A percentile compares a stretch with the other conserved stretches of the same genome.
phyloP scores from a whole-genome alignment of 2,329 filamentous ascomycete genomes.

The Dactylellina sp. region DNA sequence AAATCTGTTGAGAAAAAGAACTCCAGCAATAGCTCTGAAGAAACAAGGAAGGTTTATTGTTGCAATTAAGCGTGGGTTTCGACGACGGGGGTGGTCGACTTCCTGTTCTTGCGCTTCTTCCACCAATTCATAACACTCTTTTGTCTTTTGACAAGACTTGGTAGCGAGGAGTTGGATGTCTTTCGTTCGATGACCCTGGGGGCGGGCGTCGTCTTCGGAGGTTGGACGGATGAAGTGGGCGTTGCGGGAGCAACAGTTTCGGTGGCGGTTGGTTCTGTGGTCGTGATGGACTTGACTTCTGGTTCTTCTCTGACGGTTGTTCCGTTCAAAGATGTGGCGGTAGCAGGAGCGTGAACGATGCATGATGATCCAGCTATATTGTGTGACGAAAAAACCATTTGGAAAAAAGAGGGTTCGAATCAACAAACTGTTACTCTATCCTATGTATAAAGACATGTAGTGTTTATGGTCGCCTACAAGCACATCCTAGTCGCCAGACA shows the following conservation, averaged over 20 bases:
- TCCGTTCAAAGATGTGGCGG: constrained; percentile 41
- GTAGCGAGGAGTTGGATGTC: constrained; percentile 45
- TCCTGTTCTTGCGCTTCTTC: constrained; percentile 57
- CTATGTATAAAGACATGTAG: constrained; percentile 38
- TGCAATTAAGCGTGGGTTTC: constrained; percentile 33
- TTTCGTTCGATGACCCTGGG: constrained; percentile 51
- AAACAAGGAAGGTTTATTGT: background rate
- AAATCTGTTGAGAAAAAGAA: background rate
- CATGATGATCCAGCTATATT: constrained; percentile 55
- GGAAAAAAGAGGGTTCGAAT: constrained; percentile 50
- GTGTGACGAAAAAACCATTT: constrained; percentile 25
- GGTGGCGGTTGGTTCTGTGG: constrained; percentile 45
- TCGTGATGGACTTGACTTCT: constrained; percentile 48
- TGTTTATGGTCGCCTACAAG: constrained; percentile 58
- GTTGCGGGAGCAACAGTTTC: constrained; percentile 27
- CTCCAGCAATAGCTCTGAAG: background rate
- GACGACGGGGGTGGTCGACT: constrained; percentile 37
- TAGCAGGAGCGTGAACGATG: constrained; percentile 38
- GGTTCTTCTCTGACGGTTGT: constrained; percentile 52
- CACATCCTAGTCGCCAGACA: constrained; percentile 60
- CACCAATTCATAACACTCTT: constrained; percentile 55
- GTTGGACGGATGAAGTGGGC: constrained; percentile 34
- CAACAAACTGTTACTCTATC: constrained; percentile 56
- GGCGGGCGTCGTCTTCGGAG: constrained; percentile 18
- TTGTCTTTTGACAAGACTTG: constrained; percentile 45